Evolutionary conservation across 352 stramenopile genomes (phyloP).

Genomic region (Phytophthora pisi): DNA sequence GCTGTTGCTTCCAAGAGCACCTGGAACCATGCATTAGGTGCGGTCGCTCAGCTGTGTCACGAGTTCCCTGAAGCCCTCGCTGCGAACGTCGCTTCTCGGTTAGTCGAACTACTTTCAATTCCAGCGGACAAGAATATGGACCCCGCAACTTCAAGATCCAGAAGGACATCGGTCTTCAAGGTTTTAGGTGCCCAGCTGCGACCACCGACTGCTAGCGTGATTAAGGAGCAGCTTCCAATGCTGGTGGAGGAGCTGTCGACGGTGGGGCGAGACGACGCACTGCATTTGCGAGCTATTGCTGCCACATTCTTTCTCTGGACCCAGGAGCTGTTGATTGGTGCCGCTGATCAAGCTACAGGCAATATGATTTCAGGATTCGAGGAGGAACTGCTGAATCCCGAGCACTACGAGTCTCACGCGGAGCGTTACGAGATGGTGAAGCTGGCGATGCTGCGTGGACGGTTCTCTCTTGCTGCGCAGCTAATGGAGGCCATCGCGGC

Average conservation of each 20-base stretch:
- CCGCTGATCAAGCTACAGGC: constrained; percentile 1
- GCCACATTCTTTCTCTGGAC: constrained; percentile 44
- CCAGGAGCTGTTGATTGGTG: constrained; percentile 8
- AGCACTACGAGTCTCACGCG: constrained; percentile 35
- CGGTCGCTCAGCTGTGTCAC: constrained; percentile 28
- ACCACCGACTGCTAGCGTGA: constrained; percentile 14
- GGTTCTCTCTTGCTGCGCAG: constrained; percentile 31
- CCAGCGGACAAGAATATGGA: constrained; percentile 10
- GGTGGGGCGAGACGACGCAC: constrained; percentile 17
- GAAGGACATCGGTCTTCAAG: constrained; percentile 28
- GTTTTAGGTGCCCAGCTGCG: constrained; percentile 30
- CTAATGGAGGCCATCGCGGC: constrained; percentile 34
- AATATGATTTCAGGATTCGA: constrained; percentile 24
- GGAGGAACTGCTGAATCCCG: constrained; percentile 17
- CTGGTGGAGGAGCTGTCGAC: constrained; percentile 30
- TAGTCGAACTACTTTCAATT: constrained; percentile 37
- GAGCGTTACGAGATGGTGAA: constrained; percentile 57
- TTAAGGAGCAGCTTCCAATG: constrained; percentile 25
- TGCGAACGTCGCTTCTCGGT: constrained; percentile 18
- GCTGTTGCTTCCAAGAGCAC: constrained; percentile 19
- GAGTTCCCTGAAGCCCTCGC: constrained; percentile 22
- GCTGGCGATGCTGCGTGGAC: constrained; percentile 45
- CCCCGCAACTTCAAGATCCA: constrained; percentile 1
- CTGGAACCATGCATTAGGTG: constrained; percentile 28
- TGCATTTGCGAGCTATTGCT: constrained; percentile 32